Base-by-base conservation (phyloP, 257 asterid genomes). In the Verbascum thapsus region DNA sequence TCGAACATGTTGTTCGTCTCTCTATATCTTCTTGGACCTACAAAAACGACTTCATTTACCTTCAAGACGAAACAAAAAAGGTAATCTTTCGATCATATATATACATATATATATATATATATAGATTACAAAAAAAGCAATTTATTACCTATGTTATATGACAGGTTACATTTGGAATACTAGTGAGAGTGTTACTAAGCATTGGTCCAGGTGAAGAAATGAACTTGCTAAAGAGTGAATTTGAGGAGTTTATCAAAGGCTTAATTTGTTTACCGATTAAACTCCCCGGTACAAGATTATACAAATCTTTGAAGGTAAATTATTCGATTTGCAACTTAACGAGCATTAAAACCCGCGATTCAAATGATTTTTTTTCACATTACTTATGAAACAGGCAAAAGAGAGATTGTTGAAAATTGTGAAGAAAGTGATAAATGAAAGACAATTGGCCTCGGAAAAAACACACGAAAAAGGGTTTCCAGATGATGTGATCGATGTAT, bases 221-320 rank as follows among this genome's bases (percentile, higher is more conserved):
- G 86, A 70, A 84, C 53, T 75, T 72, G 41, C 70, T 94, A 10
- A 87, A 86, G 77, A 71, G 53, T 69, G 89, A 94, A 72, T 94
- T 90, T 19, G 97, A 78, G 61, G 95, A 87, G 64, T 84, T 87
- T 40, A 82, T 85, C 78, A 94, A 90, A 68, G 99, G 97, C 53
- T 79, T 94, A 70, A 88, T 94, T 55, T 94, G 96, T 64, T 23
- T 94, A 34, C 99, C 99, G n/a, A 65, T 94, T 53, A 94, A 94
- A 40, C 74, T 94, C 67, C 99, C 99, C 0, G 99, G 99, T 16
- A 90, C 95, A 42, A 80, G 87, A 13, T 76, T 94, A 26, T 85
- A 94, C 60, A 94, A 78, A 64, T 88, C 99, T 10, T 70, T 94
- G 49, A 80, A 85, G 96, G 99, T 92, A 85, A 42, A 12, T 26